Evolutionary conservation across 495 filamentous ascomycete genomes (phyloP), one percentile per base, ranked within the genome.

Genomic region (Xylaria scruposa): DNA sequence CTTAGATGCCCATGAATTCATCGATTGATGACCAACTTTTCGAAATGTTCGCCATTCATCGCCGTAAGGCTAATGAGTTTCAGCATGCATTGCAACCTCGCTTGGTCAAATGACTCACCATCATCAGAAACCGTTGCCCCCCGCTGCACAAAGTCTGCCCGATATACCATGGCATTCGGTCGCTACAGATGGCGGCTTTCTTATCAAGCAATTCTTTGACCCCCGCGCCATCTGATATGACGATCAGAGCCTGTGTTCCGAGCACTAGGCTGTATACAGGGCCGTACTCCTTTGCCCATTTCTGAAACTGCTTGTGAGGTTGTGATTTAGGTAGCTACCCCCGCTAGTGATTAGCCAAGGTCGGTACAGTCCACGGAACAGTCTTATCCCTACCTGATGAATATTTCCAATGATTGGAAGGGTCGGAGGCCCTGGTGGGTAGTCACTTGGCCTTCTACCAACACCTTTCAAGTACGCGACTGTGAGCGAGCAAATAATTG

Each of bases 371-470:
- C 13, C 2, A 17, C 54, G 0, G 0, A 31, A 33, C 15, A 29
- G 13, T 24, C 54, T 21, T 4, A 17, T 19, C 12, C 12, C 17
- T 36, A 71, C 64, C 24, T 47, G 69, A 31, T 71, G 69, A 33
- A 71, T 24, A 42, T 71, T 71, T 8, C 69, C 69, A n/a, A 71
- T 44, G 15, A 71, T 53, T 19, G 69, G 69, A 21, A 71, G 38
- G 4, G 69, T 71, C 26, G 69, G 69, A 15, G 69, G 69, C 12
- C 69, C 69, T 24, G 69, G 69, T 7, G 69, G 69, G 47, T 67
- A 71, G 44, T 67, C 47, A 15, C 17, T 38, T 5, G 69, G 69
- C 61, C 69, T 40, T 38, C 60, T 19, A 8, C 69, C 69, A 38
- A 70, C 58, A 3, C 54, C 54, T 17, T 58, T 58, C 3, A 58